phyloP scores from a whole-genome alignment of 148 eudicot genomes.

The Vaccinium myrtillus region DNA sequence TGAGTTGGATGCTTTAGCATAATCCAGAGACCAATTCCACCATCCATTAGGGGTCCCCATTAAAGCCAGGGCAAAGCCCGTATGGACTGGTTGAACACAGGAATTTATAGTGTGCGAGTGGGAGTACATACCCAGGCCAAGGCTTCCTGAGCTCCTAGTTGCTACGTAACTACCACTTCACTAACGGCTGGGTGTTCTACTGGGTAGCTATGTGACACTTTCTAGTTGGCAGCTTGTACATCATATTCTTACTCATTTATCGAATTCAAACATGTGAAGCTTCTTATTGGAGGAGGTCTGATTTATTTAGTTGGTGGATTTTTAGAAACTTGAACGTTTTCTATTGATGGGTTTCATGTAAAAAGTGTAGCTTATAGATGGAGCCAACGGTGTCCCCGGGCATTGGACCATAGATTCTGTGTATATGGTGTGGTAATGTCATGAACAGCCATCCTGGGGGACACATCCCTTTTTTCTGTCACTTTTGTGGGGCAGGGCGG shows the following conservation, averaged over 20 bases:
- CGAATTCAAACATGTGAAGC: not conserved
- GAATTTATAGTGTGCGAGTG: not conserved
- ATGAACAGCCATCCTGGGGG: constrained; percentile 5
- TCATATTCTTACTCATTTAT: not conserved
- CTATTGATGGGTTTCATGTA: not conserved
- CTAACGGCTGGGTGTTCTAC: not conserved
- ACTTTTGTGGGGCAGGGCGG: not conserved
- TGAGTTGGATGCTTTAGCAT: not conserved
- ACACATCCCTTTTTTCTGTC: not conserved
- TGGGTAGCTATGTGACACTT: not conserved
- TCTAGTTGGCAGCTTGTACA: not conserved
- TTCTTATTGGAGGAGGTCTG: not conserved
- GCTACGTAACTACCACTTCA: not conserved
- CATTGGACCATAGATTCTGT: not conserved
- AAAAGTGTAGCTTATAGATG: not conserved
- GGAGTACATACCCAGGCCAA: not conserved
- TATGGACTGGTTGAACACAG: not conserved
- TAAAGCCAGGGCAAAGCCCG: not conserved
- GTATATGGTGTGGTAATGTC: not conserved
- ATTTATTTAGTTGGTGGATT: not conserved
- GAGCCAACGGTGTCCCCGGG: not conserved
- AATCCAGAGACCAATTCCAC: not conserved
- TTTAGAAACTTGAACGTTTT: not conserved
- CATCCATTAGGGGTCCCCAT: not conserved
- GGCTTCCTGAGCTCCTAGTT: not conserved